phyloP scores from a whole-genome alignment of 192 early-diverging fungal species.

The Entomortierella chlamydospora region DNA sequence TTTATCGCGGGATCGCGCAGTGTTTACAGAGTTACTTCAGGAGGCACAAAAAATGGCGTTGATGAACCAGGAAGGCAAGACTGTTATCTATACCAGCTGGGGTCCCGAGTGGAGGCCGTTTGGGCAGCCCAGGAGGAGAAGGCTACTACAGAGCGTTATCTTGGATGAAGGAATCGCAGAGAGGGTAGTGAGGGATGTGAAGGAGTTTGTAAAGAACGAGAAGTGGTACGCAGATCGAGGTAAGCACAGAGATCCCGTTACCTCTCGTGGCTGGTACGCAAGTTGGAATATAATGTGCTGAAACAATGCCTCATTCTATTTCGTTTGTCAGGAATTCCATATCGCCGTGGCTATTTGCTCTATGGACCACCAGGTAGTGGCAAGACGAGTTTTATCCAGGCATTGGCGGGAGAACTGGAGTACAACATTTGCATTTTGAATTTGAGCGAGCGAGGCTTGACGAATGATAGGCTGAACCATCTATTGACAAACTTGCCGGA shows the following conservation, averaged over 20 bases:
- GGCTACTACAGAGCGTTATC: constrained; percentile 78
- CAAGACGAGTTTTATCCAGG: constrained; percentile 94
- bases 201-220: constrained; percentile 81
- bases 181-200: constrained; percentile 75
- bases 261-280: no score
- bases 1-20: constrained; percentile 78
- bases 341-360: constrained; percentile 88
- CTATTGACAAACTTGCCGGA: constrained; percentile 83
- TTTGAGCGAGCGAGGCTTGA: constrained; percentile 82
- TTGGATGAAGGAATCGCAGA: constrained; percentile 76
- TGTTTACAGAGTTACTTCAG: constrained; percentile 81
- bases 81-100: constrained; percentile 94
- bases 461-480: constrained; percentile 86
- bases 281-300: no score
- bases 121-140: constrained; percentile 87
- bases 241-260: constrained; percentile 10
- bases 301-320: no score
- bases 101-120: constrained; percentile 98
- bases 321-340: constrained; percentile 90
- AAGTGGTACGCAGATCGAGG: constrained; percentile 88
- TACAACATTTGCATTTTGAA: constrained; percentile 93
- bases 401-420: constrained; percentile 86
- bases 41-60: constrained; percentile 88
- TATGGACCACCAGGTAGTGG: constrained; percentile 92
- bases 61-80: constrained; percentile 92